Evolutionary conservation across 2,329 filamentous ascomycete genomes (phyloP).

Genomic region (Aspergillus sp.): DNA sequence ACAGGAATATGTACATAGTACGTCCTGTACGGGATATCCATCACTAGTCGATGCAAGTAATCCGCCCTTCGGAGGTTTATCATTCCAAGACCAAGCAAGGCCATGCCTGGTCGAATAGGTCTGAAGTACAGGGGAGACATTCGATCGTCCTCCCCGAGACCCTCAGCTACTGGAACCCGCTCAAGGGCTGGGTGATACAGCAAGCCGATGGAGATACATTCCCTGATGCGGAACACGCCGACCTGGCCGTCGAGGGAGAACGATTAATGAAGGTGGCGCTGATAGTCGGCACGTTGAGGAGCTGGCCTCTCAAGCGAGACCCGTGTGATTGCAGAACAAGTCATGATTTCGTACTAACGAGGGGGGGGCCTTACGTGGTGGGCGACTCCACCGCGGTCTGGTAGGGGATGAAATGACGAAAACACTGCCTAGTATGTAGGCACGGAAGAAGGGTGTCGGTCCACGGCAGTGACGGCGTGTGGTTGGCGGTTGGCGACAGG

Average conservation of each 20-base stretch:
- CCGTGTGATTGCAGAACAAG: no score
- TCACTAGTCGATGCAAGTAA: not conserved
- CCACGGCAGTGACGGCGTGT: not conserved
- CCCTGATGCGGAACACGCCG: not conserved
- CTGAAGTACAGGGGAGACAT: no score
- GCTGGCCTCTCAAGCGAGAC: no score
- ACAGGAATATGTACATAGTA: not conserved
- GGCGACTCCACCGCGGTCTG: conserved; percentile 2
- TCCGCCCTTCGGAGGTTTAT: not conserved
- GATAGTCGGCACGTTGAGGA: not conserved
- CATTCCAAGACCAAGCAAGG: not conserved
- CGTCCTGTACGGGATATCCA: no score
- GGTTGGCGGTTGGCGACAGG: conserved; percentile 1
- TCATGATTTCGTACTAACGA: not conserved
- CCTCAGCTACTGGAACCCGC: no score
- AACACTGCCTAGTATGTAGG: not conserved
- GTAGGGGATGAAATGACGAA: conserved; percentile 2
- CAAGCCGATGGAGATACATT: not conserved
- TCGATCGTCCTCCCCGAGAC: no score
- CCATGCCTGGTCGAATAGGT: not conserved
- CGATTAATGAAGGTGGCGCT: not conserved
- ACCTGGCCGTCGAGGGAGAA: not conserved
- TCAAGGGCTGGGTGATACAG: not conserved
- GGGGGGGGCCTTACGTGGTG: not conserved
- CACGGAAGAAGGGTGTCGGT: not conserved